These are phyloP conservation scores for Fraxinus paxiana DNA, from an alignment of 305 asterid genomes.

Conservation along the genomic window DNA sequence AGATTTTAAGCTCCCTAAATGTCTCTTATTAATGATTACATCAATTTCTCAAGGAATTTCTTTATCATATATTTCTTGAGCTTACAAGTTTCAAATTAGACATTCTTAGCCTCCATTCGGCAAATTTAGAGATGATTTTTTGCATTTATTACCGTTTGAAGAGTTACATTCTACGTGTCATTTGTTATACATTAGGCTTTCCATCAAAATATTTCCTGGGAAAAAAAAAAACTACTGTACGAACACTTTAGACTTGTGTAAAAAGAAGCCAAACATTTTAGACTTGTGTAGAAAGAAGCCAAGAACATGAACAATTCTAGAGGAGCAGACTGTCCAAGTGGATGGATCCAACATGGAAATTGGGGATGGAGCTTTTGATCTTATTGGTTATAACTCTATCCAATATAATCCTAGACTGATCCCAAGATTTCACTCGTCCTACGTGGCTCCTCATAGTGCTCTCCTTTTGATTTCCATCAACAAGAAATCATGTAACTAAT, in stretches of 20 bases:
- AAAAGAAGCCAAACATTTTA: neutral
- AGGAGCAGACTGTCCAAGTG: constrained; percentile 42
- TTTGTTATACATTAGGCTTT: neutral
- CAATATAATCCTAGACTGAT: constrained; percentile 25
- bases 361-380: constrained; percentile 41
- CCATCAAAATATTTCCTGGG: neutral
- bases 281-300: neutral
- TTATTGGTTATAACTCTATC: constrained; percentile 75
- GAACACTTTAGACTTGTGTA: neutral
- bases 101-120: neutral
- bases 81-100: neutral
- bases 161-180: neutral
- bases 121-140: neutral
- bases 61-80: neutral
- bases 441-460: constrained; percentile 41
- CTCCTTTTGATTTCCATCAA: constrained; percentile 35
- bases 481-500: constrained; percentile 17
- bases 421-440: constrained; percentile 56
- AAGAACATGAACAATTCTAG: constrained; percentile 4
- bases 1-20: too few species aligned
- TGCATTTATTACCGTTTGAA: neutral
- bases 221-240: neutral
- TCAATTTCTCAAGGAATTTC: neutral
- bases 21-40: neutral
- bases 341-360: constrained; percentile 17